Evolutionary conservation across 2,329 filamentous ascomycete genomes (phyloP).

Genomic region (Ceratocystis destructans): DNA sequence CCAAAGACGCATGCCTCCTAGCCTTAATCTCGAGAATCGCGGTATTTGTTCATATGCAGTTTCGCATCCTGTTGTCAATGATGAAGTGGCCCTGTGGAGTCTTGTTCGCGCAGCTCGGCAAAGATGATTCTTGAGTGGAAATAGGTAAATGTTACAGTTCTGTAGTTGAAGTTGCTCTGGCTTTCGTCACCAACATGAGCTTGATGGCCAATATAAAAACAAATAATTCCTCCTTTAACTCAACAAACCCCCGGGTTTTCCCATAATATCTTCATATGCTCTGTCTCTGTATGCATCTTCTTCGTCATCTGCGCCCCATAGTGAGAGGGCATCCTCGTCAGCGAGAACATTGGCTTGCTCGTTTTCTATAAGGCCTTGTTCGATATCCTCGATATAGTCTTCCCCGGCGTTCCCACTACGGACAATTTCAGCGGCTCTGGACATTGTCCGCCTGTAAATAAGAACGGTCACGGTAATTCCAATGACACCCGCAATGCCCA

Average conservation of each 20-base stretch:
- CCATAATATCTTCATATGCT: conserved; percentile 18
- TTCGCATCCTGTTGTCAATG: background rate
- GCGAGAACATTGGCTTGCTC: conserved; percentile 42
- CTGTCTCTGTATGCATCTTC: conserved; percentile 19
- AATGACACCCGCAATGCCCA: conserved; percentile 54
- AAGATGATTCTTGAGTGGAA: background rate
- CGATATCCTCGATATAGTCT: conserved; percentile 28
- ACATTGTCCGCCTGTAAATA: conserved; percentile 65
- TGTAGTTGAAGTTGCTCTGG: background rate
- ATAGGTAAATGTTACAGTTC: background rate
- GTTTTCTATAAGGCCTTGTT: conserved; percentile 33
- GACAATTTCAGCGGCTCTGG: conserved; percentile 45
- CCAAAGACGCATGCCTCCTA: background rate
- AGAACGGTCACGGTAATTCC: conserved; percentile 67
- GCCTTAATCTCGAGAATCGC: background rate
- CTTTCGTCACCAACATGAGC: background rate
- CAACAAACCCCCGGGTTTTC: conserved; percentile 17
- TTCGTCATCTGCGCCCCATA: conserved; percentile 36
- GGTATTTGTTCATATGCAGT: background rate
- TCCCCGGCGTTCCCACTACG: conserved; percentile 27
- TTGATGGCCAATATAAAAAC: background rate
- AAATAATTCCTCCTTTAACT: background rate
- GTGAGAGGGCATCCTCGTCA: conserved; percentile 45
- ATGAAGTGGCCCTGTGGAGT: background rate
- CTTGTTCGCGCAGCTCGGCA: background rate